Conservation (phyloP, 305 asterid species). For the Fraxinus angustifolia region DNA sequence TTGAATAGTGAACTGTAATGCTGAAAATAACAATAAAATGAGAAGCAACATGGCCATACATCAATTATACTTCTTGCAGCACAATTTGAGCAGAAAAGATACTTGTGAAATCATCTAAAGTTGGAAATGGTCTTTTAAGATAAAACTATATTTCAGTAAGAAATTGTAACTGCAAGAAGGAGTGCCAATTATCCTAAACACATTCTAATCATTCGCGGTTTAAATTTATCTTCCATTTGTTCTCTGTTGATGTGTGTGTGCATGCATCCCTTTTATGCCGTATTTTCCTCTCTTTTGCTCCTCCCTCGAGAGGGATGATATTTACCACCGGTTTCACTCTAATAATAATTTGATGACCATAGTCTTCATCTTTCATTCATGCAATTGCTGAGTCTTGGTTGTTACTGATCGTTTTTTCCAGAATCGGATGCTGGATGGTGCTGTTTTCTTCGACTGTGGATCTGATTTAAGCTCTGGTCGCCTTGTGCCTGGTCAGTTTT, state of each 20-base stretch:
- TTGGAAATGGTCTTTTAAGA: background rate
- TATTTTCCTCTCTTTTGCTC: background rate
- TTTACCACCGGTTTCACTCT: background rate
- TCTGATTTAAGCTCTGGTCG: conserved; percentile 87
- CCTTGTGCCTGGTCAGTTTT: conserved; percentile 84
- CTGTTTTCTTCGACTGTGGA: conserved; percentile 83
- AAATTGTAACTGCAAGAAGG: background rate
- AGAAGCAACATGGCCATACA: background rate
- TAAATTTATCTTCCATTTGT: background rate
- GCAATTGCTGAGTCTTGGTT: conserved; percentile 15
- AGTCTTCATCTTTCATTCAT: conserved; percentile 17
- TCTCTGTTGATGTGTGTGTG: background rate
- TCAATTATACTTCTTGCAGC: background rate
- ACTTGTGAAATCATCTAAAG: background rate
- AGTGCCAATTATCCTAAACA: background rate
- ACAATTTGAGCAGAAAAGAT: background rate
- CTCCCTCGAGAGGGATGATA: background rate
- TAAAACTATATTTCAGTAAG: background rate
- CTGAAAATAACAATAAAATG: background rate
- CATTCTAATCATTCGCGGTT: background rate
- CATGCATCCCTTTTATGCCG: background rate
- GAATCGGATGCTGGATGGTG: conserved; percentile 74
- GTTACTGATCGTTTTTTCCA: conserved; percentile 26
- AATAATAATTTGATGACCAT: background rate
- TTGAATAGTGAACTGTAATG: background rate